phyloP scores from a whole-genome alignment of 176 grass and related monocot species.

The Coix lacrymajobi region DNA sequence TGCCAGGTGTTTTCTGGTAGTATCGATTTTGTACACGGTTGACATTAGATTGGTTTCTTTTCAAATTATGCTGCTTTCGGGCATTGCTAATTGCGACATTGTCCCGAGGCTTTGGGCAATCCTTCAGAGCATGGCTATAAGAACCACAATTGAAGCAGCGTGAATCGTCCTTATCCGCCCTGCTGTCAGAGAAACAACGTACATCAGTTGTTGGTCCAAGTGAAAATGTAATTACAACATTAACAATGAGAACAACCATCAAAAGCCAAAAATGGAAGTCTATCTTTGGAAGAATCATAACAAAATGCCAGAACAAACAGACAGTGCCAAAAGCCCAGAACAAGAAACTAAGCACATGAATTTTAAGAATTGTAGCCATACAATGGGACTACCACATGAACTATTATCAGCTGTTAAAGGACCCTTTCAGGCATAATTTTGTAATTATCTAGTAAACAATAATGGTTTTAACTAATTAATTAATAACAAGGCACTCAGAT shows the following conservation, averaged over 20 bases:
- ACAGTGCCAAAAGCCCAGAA: neutral
- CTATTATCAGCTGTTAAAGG: neutral
- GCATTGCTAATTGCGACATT: conserved; percentile 82
- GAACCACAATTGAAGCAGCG: conserved; percentile 99
- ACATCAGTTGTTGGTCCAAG: neutral
- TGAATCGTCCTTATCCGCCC: conserved; percentile 62
- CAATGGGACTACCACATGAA: neutral
- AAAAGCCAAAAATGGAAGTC: neutral
- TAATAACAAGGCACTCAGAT: neutral
- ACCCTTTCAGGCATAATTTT: neutral
- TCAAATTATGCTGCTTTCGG: conserved; percentile 67
- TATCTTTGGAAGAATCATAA: neutral
- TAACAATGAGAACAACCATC: neutral
- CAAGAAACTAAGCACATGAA: neutral
- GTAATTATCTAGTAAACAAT: neutral
- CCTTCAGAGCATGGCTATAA: conserved; percentile 83
- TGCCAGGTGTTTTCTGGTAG: conserved; percentile 73
- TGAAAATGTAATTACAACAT: neutral
- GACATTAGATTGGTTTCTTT: conserved; percentile 53
- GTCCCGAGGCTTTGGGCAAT: conserved; percentile 88
- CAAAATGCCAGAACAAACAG: neutral
- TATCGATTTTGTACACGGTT: conserved; percentile 74
- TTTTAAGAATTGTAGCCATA: neutral
- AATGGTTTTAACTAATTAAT: neutral
- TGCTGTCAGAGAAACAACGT: conserved; percentile 31